These are phyloP conservation scores for Candida broadrunensis DNA, from an alignment of 805 yeast species.

Conservation along the genomic window DNA sequence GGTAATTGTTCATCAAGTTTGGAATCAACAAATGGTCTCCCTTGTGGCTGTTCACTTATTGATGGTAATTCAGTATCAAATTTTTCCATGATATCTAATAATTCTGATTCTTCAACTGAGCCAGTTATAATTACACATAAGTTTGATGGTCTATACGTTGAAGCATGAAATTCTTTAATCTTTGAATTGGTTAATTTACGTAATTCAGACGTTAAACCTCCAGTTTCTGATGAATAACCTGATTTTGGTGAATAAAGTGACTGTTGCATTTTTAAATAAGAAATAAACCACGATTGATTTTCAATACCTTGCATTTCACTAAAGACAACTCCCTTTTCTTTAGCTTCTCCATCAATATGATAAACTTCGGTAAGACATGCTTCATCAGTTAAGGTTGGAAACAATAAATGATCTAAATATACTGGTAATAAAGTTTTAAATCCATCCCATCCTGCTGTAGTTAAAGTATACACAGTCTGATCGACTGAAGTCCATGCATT, in stretches of 20 bases:
- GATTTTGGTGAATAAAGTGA: slow-evolving; percentile 53
- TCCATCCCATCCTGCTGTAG: slow-evolving; percentile 96
- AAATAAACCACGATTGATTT: slow-evolving; percentile 66
- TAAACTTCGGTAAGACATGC: slow-evolving; percentile 94
- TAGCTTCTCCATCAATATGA: slow-evolving; percentile 86
- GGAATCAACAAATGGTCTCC: slow-evolving; percentile 81
- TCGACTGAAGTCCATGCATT: slow-evolving; percentile 98
- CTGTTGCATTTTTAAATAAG: slow-evolving; percentile 59
- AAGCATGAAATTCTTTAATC: slow-evolving; percentile 71
- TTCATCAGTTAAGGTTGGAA: slow-evolving; percentile 84
- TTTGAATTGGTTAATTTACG: slow-evolving; percentile 69
- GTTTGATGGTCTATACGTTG: slow-evolving; percentile 78
- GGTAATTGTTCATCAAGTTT: slow-evolving; percentile 40
- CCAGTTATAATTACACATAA: slow-evolving; percentile 84
- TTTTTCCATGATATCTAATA: slow-evolving; percentile 53
- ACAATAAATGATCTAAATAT: slow-evolving; percentile 80
- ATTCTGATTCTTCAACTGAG: slow-evolving; percentile 70
- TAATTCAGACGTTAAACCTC: slow-evolving; percentile 79
- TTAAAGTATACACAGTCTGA: slow-evolving; percentile 88
- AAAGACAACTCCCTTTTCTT: slow-evolving; percentile 94
- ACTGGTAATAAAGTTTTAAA: slow-evolving; percentile 80
- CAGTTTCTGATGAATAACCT: slow-evolving; percentile 92
- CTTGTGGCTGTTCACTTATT: slow-evolving; percentile 30
- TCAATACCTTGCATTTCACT: slow-evolving; percentile 97
- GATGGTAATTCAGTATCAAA: slow-evolving; percentile 60